Conservation (phyloP, 75 land plant species). For the Cunninghamia lanceolata region DNA sequence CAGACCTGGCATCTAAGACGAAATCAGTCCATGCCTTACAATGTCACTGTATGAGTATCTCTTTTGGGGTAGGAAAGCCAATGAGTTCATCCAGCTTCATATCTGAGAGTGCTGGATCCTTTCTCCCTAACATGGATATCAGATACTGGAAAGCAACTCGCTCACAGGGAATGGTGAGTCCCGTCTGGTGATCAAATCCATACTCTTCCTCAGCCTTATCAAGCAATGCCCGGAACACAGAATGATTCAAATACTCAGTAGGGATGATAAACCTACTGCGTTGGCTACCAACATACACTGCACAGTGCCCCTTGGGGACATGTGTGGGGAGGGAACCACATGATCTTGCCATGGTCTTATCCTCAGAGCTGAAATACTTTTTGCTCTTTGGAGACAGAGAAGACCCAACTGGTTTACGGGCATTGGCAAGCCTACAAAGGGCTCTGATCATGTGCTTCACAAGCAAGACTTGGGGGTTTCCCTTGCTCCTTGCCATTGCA, state of each 20-base stretch:
- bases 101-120: no score
- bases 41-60: no score
- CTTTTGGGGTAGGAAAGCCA: no score
- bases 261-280: not conserved
- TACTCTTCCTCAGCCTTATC: no score
- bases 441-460: not conserved
- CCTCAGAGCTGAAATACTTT: not conserved
- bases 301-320: not conserved
- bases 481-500: not conserved
- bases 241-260: not conserved
- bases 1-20: no score
- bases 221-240: no score
- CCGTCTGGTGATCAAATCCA: no score
- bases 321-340: not conserved
- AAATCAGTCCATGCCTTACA: no score
- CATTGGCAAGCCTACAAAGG: not conserved
- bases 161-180: no score
- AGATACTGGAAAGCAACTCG: no score
- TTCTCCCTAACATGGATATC: no score
- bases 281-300: not conserved
- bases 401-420: not conserved
- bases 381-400: not conserved
- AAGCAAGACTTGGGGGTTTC: slow-evolving; percentile 53
- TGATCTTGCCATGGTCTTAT: not conserved
- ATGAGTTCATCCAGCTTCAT: no score